Evolutionary conservation across 257 asterid species (phyloP).

Genomic region (Coffea canephora): DNA sequence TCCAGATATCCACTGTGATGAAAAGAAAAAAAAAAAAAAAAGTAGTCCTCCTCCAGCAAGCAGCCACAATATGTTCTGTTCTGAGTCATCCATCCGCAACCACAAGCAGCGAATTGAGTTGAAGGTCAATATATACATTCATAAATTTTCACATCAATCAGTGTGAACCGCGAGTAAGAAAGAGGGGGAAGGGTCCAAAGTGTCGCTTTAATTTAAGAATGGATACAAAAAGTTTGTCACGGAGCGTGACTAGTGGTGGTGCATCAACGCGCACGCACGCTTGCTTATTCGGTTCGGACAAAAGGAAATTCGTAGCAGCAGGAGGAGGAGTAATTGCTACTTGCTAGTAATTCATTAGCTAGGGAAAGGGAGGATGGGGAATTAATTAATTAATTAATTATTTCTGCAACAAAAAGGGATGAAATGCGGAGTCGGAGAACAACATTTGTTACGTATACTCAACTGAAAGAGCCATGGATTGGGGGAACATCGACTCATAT

Average conservation of each 20-base stretch:
- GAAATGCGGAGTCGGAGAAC: constrained; percentile 13
- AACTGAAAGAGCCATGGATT: constrained; percentile 8
- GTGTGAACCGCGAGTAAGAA: constrained; percentile 8
- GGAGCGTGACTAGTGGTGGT: constrained; percentile 20
- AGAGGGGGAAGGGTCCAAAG: constrained; percentile 20
- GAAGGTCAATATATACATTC: not conserved
- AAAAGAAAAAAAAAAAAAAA: no score
- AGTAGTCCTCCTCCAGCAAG: no score
- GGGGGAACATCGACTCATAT: constrained; percentile 16
- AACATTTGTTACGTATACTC: constrained; percentile 28
- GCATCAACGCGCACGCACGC: constrained; percentile 15
- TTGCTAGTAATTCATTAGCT: no score
- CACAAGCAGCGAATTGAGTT: not conserved
- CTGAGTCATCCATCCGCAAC: constrained; percentile 8
- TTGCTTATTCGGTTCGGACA: not conserved
- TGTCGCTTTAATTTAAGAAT: constrained; percentile 2
- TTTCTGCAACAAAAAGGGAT: not conserved
- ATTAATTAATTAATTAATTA: not conserved
- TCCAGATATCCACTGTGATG: no score
- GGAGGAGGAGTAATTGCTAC: no score
- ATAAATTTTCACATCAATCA: not conserved
- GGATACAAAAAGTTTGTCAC: constrained; percentile 3
- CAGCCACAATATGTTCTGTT: not conserved
- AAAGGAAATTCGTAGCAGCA: not conserved
- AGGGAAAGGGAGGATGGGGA: no score